These are phyloP conservation scores for Pseudocercospora eumusae DNA, from an alignment of 2,329 filamentous ascomycete species.

Conservation along the genomic window DNA sequence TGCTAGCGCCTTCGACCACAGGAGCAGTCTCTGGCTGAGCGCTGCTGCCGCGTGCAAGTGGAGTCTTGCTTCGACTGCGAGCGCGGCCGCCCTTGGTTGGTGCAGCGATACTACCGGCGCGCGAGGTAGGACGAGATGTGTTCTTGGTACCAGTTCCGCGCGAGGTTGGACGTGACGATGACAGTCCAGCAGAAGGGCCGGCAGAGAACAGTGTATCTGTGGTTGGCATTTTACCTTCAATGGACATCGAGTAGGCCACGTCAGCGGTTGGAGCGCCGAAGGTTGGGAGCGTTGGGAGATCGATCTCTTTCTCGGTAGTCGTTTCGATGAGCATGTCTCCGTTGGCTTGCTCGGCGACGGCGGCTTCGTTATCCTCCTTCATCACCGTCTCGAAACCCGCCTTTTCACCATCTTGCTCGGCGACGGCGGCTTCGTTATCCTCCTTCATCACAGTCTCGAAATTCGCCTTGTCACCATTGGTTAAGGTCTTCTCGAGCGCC, in stretches of 20 bases:
- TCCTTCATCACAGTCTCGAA: conserved; percentile 38
- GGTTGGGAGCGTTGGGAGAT: conserved; percentile 5
- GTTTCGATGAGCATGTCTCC: conserved; percentile 38
- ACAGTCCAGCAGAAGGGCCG: conserved; percentile 13
- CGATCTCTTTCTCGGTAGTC: conserved; percentile 30
- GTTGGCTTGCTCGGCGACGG: conserved; percentile 14
- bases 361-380: conserved; percentile 39
- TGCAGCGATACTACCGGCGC: conserved; percentile 19
- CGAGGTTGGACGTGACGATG: conserved; percentile 24
- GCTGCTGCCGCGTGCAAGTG: conserved; percentile 20
- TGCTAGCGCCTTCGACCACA: conserved; percentile 7
- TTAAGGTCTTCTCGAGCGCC: conserved; percentile 3
- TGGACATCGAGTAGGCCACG: conserved; percentile 9
- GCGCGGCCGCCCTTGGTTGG: conserved; percentile 2
- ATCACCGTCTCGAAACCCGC: conserved; percentile 28
- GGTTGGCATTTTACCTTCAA: conserved; percentile 16
- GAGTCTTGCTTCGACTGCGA: conserved; percentile 25
- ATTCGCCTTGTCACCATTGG: conserved; percentile 13
- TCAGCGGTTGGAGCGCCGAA: conserved; percentile 9
- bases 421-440: conserved; percentile 29
- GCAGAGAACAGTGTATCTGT: conserved; percentile 22
- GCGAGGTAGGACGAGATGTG: conserved; percentile 21
- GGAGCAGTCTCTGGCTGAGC: conserved; percentile 1
- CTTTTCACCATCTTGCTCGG: conserved; percentile 28
- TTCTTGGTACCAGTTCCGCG: conserved; percentile 16